Conservation (phyloP, 2,329 filamentous ascomycete genomes). For the Mycogone perniciosa region DNA sequence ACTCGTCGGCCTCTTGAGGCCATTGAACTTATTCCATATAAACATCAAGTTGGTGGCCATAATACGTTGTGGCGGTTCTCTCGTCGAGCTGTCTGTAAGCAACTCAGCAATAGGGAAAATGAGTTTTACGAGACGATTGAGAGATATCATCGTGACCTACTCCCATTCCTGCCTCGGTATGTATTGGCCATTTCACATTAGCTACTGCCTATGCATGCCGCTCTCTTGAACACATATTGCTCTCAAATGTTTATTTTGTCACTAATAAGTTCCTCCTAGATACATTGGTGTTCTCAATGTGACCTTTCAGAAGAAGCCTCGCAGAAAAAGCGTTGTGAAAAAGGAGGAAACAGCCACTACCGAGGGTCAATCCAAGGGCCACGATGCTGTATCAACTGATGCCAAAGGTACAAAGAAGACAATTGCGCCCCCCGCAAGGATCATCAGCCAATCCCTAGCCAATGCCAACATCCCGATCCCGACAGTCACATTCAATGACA, state of each 20-base stretch:
- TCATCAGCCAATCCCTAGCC: constrained; percentile 71
- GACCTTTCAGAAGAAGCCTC: constrained; percentile 79
- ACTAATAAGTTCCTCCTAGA: constrained; percentile 37
- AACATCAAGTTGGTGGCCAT: constrained; percentile 94
- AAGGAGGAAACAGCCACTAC: constrained; percentile 38
- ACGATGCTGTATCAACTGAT: constrained; percentile 12
- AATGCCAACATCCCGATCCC: constrained; percentile 61
- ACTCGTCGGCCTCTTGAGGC: constrained; percentile 67
- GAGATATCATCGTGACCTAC: constrained; percentile 77
- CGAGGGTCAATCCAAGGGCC: constrained; percentile 31
- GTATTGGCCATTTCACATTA: constrained; percentile 17
- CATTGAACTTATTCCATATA: constrained; percentile 93
- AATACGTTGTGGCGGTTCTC: constrained; percentile 96
- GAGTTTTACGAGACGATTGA: constrained; percentile 98
- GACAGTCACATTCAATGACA: constrained; percentile 90
- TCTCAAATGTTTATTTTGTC: not conserved
- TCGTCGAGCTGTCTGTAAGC: constrained; percentile 90
- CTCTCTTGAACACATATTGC: not conserved
- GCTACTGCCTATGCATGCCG: not conserved
- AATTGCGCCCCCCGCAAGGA: constrained; percentile 26
- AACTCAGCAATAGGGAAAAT: constrained; percentile 96
- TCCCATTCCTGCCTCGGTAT: constrained; percentile 84
- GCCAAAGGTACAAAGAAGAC: constrained; percentile 15
- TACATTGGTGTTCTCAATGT: constrained; percentile 98
- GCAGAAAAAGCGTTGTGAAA: constrained; percentile 53